These are phyloP conservation scores for Cucumis hystrix DNA, from an alignment of 306 rosid genomes.

Conservation along the genomic window DNA sequence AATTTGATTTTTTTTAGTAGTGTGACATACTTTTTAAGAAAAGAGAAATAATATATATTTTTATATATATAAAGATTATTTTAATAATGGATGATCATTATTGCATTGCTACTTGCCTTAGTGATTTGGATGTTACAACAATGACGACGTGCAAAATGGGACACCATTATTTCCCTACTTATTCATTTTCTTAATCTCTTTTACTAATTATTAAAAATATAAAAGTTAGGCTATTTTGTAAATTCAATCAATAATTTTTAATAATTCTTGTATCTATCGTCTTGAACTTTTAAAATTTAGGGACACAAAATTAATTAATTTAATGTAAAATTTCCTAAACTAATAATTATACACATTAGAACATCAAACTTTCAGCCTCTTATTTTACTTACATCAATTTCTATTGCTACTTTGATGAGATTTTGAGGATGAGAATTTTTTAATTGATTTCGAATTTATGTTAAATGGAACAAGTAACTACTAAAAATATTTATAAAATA, in stretches of 20 bases:
- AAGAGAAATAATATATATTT: not conserved
- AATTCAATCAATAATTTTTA: not conserved
- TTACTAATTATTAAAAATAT: not conserved
- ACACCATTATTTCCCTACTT: not conserved
- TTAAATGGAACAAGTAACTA: too few species aligned
- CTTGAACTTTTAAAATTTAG: too few species aligned
- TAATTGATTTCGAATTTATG: too few species aligned
- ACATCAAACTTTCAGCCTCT: too few species aligned
- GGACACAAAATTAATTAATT: too few species aligned
- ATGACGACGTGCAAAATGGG: conserved; percentile 8
- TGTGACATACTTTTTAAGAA: not conserved
- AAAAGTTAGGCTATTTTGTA: not conserved
- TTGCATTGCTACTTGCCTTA: not conserved
- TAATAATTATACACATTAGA: too few species aligned
- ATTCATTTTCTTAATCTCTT: not conserved
- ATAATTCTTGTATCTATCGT: not conserved
- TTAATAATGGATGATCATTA: not conserved
- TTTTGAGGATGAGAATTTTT: too few species aligned
- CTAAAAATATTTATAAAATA: too few species aligned
- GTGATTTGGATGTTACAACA: not conserved
- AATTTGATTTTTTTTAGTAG: too few species aligned
- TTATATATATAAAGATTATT: not conserved
- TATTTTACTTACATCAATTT: too few species aligned
- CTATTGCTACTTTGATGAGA: too few species aligned
- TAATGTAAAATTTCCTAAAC: too few species aligned